Evolutionary conservation across 106 monocot species (phyloP).

Genomic region (Dioscorea alata): DNA sequence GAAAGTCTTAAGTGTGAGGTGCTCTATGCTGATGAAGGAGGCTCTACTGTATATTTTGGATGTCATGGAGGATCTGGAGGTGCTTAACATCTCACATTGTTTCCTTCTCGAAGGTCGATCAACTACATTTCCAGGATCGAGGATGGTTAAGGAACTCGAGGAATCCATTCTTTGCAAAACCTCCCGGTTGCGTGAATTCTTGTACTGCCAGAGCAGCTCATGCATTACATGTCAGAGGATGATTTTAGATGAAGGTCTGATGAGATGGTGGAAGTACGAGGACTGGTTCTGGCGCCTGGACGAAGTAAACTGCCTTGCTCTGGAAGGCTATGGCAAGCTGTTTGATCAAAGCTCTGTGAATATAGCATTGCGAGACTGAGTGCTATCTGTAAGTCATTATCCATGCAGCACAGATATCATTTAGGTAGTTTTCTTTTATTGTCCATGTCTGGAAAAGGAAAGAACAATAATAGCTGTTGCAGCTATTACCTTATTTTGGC

Average conservation of each 20-base stretch:
- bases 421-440: no score
- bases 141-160: constrained; percentile 34
- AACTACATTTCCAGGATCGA: constrained; percentile 22
- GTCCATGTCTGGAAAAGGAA: no score
- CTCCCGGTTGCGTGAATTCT: constrained; percentile 42
- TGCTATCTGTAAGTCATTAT: no score
- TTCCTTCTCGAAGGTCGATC: constrained; percentile 37
- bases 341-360: constrained; percentile 53
- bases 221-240: constrained; percentile 65
- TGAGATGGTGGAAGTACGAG: constrained; percentile 93
- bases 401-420: no score
- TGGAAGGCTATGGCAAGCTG: constrained; percentile 55
- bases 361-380: neutral
- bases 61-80: constrained; percentile 50
- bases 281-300: constrained; percentile 77
- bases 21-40: constrained; percentile 55
- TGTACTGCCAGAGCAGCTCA: constrained; percentile 38
- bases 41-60: constrained; percentile 56
- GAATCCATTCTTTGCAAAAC: constrained; percentile 33
- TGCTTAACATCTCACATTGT: constrained; percentile 91
- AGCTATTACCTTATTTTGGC: no score
- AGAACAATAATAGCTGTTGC: no score
- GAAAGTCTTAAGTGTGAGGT: constrained; percentile 68
- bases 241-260: constrained; percentile 61
- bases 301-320: constrained; percentile 61